These are phyloP conservation scores for Torrubiella hemipterigena DNA, from an alignment of 2,329 filamentous ascomycete species.

Conservation along the genomic window DNA sequence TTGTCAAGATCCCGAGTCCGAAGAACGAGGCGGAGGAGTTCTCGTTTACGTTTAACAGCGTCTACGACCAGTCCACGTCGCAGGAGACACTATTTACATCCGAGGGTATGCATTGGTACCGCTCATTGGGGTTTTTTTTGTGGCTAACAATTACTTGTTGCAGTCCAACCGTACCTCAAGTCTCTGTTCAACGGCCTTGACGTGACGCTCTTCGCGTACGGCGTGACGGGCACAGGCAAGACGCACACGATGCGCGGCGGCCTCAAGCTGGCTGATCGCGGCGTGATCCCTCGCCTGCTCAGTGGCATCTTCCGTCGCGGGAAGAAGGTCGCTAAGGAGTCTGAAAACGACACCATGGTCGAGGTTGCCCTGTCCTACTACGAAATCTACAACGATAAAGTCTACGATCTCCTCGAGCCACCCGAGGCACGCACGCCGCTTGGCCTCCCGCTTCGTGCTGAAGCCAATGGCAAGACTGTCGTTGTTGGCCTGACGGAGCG, in stretches of 20 bases:
- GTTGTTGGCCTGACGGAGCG: slow-evolving; percentile 79
- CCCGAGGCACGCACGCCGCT: slow-evolving; percentile 75
- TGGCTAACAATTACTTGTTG: too few species aligned
- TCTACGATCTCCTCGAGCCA: slow-evolving; percentile 80
- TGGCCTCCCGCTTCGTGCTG: slow-evolving; percentile 70
- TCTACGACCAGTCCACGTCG: slow-evolving; percentile 69
- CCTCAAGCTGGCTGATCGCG: slow-evolving; percentile 71
- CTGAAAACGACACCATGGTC: slow-evolving; percentile 56
- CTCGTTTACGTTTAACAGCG: slow-evolving; percentile 87
- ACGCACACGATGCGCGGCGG: slow-evolving; percentile 95
- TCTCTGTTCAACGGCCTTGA: slow-evolving; percentile 84
- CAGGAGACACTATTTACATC: slow-evolving; percentile 83
- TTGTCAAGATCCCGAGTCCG: slow-evolving; percentile 84
- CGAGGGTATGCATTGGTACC: slow-evolving; percentile 51
- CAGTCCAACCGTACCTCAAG: slow-evolving; percentile 82
- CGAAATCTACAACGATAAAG: slow-evolving; percentile 95
- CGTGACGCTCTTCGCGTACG: slow-evolving; percentile 85
- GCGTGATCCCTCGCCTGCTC: slow-evolving; percentile 75
- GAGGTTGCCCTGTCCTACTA: slow-evolving; percentile 78
- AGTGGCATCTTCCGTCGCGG: slow-evolving; percentile 76
- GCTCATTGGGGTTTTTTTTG: too few species aligned
- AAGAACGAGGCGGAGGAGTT: slow-evolving; percentile 88
- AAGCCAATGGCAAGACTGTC: slow-evolving; percentile 76
- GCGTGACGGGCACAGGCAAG: slow-evolving; percentile 86
- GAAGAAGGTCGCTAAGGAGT: slow-evolving; percentile 76